These are phyloP conservation scores for Asterella californica DNA, from an alignment of 225 moss, liverwort and hornwort genomes.

Conservation along the genomic window DNA sequence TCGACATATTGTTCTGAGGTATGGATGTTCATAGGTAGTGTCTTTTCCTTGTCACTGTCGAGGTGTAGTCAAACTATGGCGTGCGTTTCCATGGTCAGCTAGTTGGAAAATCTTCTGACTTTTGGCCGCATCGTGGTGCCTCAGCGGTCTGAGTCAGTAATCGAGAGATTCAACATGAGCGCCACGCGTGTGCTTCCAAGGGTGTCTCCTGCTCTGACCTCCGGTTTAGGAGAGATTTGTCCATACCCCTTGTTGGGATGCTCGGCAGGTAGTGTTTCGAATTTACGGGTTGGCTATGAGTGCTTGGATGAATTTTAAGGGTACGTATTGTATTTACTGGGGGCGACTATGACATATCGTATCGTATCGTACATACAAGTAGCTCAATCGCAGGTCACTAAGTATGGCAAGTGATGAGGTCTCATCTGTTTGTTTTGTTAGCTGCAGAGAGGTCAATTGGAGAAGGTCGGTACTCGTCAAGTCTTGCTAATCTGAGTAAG, in stretches of 20 bases:
- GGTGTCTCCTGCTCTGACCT: conserved; percentile 14
- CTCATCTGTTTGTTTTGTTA: background rate
- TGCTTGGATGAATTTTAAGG: background rate
- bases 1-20: background rate
- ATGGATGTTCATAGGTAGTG: background rate
- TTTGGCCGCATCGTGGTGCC: background rate
- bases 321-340: background rate
- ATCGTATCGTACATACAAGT: no score
- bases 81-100: background rate
- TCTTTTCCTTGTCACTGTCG: background rate
- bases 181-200: conserved; percentile 16
- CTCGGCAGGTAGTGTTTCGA: conserved; percentile 3
- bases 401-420: background rate
- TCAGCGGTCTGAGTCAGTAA: background rate
- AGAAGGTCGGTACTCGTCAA: conserved; percentile 29
- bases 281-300: background rate
- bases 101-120: background rate
- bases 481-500: conserved; percentile 37
- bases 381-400: background rate
- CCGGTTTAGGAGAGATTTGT: conserved; percentile 3
- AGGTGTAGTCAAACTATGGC: background rate
- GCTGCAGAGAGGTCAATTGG: conserved; percentile 8
- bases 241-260: conserved; percentile 16
- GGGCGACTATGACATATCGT: background rate
- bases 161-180: conserved; percentile 14